phyloP scores from a whole-genome alignment of 768 basidiomycete genomes.

The Russula earlei region DNA sequence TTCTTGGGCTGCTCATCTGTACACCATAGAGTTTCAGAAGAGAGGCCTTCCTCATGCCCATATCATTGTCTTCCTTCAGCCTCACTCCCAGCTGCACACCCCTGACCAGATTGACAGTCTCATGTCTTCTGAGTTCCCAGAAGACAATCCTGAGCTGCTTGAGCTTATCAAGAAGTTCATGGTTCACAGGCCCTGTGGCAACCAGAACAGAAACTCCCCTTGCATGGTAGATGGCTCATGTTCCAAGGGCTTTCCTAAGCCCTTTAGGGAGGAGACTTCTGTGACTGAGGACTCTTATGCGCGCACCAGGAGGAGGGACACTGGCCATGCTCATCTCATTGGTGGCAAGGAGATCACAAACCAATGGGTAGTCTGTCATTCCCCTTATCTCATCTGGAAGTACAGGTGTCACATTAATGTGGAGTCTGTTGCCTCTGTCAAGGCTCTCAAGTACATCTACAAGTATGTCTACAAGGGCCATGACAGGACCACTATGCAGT shows the following conservation, averaged over 20 bases:
- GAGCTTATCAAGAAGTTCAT: background rate
- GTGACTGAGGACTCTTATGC: conserved; percentile 36
- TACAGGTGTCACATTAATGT: conserved; percentile 41
- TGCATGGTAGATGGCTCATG: conserved; percentile 33
- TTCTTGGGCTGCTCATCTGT: background rate
- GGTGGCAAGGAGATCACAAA: background rate
- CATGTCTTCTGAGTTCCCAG: background rate
- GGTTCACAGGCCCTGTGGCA: background rate
- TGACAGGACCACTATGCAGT: background rate
- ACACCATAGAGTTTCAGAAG: background rate
- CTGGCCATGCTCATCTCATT: conserved; percentile 27
- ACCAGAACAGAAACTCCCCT: background rate
- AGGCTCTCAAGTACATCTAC: conserved; percentile 34
- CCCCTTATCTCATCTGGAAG: background rate
- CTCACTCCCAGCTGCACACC: background rate
- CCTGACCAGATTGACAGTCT: background rate
- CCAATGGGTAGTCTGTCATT: background rate
- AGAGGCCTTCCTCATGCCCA: background rate
- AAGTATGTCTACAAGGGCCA: background rate
- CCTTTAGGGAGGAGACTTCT: conserved; percentile 28
- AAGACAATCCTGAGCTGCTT: background rate
- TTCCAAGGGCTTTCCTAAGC: conserved; percentile 37
- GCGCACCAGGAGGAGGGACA: conserved; percentile 27
- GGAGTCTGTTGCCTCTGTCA: conserved; percentile 32
- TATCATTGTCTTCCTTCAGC: background rate